phyloP scores from a whole-genome alignment of 768 basidiomycete species.

The Agrocybe pediades region DNA sequence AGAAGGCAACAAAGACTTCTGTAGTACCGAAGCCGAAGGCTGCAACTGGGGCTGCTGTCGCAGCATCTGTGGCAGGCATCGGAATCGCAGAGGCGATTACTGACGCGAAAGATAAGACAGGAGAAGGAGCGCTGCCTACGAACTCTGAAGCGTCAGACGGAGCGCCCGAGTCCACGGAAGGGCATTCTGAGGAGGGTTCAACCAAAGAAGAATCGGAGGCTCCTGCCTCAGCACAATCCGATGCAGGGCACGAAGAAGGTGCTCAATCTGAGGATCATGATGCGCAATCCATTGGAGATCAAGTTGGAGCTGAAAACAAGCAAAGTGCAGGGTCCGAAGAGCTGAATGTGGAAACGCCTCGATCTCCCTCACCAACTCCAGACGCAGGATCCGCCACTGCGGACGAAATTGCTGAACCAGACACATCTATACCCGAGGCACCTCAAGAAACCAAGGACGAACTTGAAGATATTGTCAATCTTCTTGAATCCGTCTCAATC shows the following conservation, averaged over 20 bases:
- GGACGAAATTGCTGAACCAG: not conserved
- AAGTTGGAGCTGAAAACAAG: conserved; percentile 3
- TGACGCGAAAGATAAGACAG: conserved; percentile 10
- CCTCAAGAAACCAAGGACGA: conserved; percentile 15
- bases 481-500: conserved; percentile 52
- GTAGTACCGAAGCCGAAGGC: conserved; percentile 9
- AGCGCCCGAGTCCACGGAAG: not conserved
- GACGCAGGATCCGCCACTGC: conserved; percentile 2
- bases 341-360: conserved; percentile 7
- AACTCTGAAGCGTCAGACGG: not conserved
- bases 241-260: not conserved
- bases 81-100: conserved; percentile 10
- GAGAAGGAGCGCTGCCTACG: conserved; percentile 5
- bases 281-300: conserved; percentile 1
- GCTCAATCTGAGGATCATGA: not conserved
- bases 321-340: conserved; percentile 4
- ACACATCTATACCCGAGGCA: not conserved
- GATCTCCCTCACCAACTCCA: conserved; percentile 10
- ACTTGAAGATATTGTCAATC: conserved; percentile 62
- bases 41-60: conserved; percentile 23
- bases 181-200: not conserved
- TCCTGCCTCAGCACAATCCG: too few relatives aligned
- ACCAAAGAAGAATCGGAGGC: conserved; percentile 5
- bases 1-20: conserved; percentile 5
- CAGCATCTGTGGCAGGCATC: conserved; percentile 11